These are phyloP conservation scores for Collybia sordida DNA, from an alignment of 768 basidiomycete species.

Conservation along the genomic window DNA sequence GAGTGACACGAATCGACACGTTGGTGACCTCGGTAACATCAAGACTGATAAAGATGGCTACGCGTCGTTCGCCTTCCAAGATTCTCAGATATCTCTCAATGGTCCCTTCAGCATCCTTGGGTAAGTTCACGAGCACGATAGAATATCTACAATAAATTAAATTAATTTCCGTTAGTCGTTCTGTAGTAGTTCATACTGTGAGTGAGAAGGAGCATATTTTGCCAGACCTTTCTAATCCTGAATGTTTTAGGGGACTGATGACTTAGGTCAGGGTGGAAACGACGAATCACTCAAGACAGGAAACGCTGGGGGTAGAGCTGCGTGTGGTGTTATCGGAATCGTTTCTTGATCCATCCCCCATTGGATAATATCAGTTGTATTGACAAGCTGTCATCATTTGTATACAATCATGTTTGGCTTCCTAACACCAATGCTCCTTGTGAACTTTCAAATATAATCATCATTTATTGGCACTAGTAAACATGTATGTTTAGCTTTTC, in stretches of 20 bases:
- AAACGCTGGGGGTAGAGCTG: constrained; percentile 73
- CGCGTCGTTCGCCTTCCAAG: constrained; percentile 58
- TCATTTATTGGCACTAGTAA: constrained; percentile 20
- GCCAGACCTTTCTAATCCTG: neutral
- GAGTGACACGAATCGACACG: constrained; percentile 54
- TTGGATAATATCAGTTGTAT: too few relatives aligned
- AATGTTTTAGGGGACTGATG: constrained; percentile 59
- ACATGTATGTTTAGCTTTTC: neutral
- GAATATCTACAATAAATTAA: neutral
- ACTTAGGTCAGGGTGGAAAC: constrained; percentile 70
- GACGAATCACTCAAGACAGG: constrained; percentile 76
- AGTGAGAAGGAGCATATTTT: constrained; percentile 14
- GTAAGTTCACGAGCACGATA: constrained; percentile 32
- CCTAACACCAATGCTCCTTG: neutral
- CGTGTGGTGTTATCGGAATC: constrained; percentile 80
- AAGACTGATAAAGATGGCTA: constrained; percentile 55
- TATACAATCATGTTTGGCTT: neutral
- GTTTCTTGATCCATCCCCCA: constrained; percentile 4
- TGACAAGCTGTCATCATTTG: neutral
- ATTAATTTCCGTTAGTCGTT: constrained; percentile 41
- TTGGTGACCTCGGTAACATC: constrained; percentile 80
- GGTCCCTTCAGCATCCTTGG: constrained; percentile 71
- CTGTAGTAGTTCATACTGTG: constrained; percentile 75
- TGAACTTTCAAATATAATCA: neutral
- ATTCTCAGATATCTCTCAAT: constrained; percentile 62